Conservation (phyloP, 108 stramenopile species). For the Cyclotella sp. region DNA sequence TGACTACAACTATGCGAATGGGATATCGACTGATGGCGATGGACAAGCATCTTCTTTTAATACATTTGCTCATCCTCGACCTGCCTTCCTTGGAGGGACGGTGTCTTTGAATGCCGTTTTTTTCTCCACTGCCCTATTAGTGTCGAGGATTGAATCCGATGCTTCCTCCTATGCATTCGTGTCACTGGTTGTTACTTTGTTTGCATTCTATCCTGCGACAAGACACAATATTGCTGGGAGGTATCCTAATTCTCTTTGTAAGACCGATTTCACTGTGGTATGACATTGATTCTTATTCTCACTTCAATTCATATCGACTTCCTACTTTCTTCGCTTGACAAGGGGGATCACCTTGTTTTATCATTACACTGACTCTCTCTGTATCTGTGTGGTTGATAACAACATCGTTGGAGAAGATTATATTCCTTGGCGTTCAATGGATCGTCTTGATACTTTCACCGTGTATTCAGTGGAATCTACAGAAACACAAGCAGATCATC, state of each 20-base stretch:
- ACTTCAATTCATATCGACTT: background rate
- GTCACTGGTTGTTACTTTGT: conserved; percentile 62
- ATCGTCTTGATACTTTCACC: conserved; percentile 56
- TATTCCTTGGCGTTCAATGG: conserved; percentile 37
- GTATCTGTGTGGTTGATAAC: conserved; percentile 32
- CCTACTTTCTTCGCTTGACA: background rate
- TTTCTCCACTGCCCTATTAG: conserved; percentile 72
- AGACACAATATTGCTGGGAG: conserved; percentile 54
- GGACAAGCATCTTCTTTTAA: conserved; percentile 4
- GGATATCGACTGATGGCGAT: conserved; percentile 15
- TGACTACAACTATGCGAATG: conserved; percentile 79
- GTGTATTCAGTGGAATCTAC: conserved; percentile 51
- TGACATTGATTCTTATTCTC: background rate
- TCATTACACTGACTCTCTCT: conserved; percentile 23
- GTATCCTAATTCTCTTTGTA: conserved; percentile 35
- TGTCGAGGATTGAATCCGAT: conserved; percentile 65
- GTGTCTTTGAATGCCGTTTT: conserved; percentile 75
- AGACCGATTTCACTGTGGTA: conserved; percentile 24
- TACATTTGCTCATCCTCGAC: conserved; percentile 45
- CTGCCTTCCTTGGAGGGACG: conserved; percentile 73
- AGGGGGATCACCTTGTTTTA: conserved; percentile 37
- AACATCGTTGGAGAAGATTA: conserved; percentile 38
- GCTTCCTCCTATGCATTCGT: conserved; percentile 59
- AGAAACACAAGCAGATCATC: conserved; percentile 53
- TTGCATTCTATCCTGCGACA: conserved; percentile 75